phyloP scores from a whole-genome alignment of 2,329 filamentous ascomycete species.

The Blumeria graminis region DNA sequence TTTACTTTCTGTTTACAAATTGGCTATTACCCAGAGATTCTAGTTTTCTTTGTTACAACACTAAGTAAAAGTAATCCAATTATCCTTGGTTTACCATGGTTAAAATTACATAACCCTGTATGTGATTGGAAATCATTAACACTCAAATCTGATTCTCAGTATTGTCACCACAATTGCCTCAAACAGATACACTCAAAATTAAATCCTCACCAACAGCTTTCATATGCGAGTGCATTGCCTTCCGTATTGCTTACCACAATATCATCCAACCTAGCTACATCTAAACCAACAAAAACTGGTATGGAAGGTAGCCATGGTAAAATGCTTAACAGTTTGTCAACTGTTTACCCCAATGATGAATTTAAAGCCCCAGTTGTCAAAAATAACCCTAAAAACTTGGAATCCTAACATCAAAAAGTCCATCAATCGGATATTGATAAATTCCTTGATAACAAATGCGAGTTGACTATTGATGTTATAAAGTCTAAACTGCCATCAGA shows the following conservation, averaged over 20 bases:
- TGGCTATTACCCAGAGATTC: background rate
- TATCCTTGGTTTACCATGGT: background rate
- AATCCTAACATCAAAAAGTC: background rate
- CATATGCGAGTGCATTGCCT: background rate
- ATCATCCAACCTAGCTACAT: background rate
- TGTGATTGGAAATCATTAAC: background rate
- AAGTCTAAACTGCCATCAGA: background rate
- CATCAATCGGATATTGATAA: background rate
- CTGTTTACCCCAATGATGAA: background rate
- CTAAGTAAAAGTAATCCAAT: background rate
- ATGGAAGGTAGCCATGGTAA: background rate
- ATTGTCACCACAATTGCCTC: background rate
- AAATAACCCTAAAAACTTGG: background rate
- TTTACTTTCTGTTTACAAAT: background rate
- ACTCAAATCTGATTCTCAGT: background rate
- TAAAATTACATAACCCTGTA: background rate
- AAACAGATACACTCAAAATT: background rate
- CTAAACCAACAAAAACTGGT: background rate
- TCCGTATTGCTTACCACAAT: background rate
- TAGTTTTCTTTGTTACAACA: background rate
- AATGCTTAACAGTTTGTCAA: background rate
- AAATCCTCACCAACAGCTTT: background rate
- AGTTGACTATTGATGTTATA: background rate
- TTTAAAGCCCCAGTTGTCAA: background rate
- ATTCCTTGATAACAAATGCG: background rate